Evolutionary conservation across 345 rosid genomes (phyloP).

Genomic region (Lepidium africanum): DNA sequence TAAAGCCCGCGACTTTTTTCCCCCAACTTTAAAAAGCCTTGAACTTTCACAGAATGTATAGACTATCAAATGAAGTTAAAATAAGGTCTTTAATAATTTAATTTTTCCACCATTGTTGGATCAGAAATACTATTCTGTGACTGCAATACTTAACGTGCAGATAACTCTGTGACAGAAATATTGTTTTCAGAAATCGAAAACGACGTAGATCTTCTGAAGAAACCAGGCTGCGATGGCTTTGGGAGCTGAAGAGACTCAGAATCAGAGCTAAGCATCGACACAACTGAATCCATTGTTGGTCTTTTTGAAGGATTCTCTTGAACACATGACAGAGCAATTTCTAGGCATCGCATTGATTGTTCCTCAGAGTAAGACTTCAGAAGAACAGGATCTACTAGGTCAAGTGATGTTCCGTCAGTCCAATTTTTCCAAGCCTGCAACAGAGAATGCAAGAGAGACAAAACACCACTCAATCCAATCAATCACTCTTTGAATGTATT

Average conservation of each 20-base stretch:
- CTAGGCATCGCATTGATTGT: constrained; percentile 23
- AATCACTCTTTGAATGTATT: neutral
- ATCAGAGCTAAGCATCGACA: constrained; percentile 33
- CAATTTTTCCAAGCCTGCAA: constrained; percentile 39
- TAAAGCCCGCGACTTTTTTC: neutral
- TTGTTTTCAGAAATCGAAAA: constrained; percentile 4
- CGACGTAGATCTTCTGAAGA: constrained; percentile 7
- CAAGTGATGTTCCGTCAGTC: constrained; percentile 22
- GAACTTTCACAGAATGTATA: neutral
- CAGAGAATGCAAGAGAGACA: neutral
- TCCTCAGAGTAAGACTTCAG: neutral
- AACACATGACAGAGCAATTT: constrained; percentile 31
- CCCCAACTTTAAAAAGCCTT: neutral
- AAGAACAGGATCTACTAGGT: constrained; percentile 16
- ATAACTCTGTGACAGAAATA: constrained; percentile 16
- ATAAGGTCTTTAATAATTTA: neutral
- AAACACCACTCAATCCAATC: neutral
- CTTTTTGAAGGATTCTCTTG: constrained; percentile 35
- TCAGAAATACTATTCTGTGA: neutral
- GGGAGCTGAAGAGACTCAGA: constrained; percentile 24
- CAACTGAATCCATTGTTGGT: constrained; percentile 35
- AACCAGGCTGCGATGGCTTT: constrained; percentile 37
- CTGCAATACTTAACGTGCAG: constrained; percentile 2
- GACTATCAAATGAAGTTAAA: neutral
- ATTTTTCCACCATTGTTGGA: neutral